Base-by-base conservation (phyloP, 306 rosid species). In the Carpinus viminea region DNA sequence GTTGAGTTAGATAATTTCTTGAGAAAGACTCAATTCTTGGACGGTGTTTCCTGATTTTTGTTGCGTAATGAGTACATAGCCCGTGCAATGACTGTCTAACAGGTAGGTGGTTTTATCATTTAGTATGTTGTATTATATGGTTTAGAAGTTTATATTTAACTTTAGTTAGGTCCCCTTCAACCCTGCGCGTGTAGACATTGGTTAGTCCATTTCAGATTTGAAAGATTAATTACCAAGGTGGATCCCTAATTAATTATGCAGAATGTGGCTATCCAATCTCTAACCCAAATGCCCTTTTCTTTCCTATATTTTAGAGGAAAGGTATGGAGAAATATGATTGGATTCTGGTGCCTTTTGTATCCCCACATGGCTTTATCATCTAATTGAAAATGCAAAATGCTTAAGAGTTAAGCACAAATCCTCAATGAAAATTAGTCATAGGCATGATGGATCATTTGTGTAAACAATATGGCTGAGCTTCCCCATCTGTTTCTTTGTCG, bases 151-250 rank as follows among this genome's bases (percentile, higher is more conserved):
- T 41, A 41, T 26, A 68, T 68, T 68, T 68, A 41, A 41, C 72
- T 20, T 36, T 9, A 38, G 17, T 68, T 18, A 18, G 28, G 50
- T 68, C 7, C 28, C 50, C 41, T 68, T 68, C 26, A 1, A 41
- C n/a, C 51, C 18, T 38, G n/a, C 28, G n/a, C 41, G 28, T 68
- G 51, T 17, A 38, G 50, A 41, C 16, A 68, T 17, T 41, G n/a
- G 16, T 41, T 68, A 3, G 51, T 15, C 72, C 51, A 51, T 41
- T 18, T 41, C 50, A 18, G 51, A 68, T 16, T 38, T 68, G 72
- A 41, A 68, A 68, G 51, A 68, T 38, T 68, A 68, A 68, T 38
- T 68, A 68, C 50, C 72, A 17, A 3, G 51, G 51, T 41, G 72
- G 72, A 41, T 41, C 41, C 72, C 13, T 17, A 8, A 1, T 17